These are phyloP conservation scores for Chalaropsis thielavioides DNA, from an alignment of 2,329 filamentous ascomycete species.

Conservation along the genomic window DNA sequence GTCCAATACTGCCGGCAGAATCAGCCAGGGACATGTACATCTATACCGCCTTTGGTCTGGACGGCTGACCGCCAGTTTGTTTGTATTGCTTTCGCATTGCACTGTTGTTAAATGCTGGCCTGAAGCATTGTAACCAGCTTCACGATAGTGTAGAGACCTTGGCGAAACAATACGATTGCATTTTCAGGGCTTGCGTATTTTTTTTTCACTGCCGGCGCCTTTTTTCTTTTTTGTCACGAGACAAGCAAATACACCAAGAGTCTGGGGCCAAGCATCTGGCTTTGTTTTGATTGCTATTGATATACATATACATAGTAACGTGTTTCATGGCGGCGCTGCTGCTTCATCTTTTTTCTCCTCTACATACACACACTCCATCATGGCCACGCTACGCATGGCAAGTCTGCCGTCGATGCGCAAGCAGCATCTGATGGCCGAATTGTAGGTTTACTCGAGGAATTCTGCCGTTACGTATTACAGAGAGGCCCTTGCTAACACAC, in stretches of 20 bases:
- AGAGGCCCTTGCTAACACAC: not conserved
- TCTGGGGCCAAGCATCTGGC: not conserved
- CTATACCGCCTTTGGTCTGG: not conserved
- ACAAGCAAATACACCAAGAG: too few species aligned
- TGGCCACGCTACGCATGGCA: constrained; percentile 33
- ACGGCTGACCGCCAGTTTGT: not conserved
- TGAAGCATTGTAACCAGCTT: too few species aligned
- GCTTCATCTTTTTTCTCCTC: not conserved
- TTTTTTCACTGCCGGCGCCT: not conserved
- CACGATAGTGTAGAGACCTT: too few species aligned
- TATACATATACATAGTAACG: not conserved
- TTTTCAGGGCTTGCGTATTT: not conserved
- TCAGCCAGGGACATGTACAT: not conserved
- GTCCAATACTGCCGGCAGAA: not conserved
- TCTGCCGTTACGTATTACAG: not conserved
- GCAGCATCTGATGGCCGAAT: constrained; percentile 68
- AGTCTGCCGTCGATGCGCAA: constrained; percentile 45
- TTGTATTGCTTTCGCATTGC: not conserved
- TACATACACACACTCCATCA: constrained; percentile 21
- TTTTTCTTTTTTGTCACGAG: not conserved
- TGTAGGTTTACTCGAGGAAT: constrained; percentile 35
- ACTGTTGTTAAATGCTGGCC: not conserved
- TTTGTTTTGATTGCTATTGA: constrained; percentile 4
- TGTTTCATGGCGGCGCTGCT: not conserved
- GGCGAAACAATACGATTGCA: too few species aligned